These are phyloP conservation scores for Citrus maxima DNA, from an alignment of 345 rosid species.

Conservation along the genomic window DNA sequence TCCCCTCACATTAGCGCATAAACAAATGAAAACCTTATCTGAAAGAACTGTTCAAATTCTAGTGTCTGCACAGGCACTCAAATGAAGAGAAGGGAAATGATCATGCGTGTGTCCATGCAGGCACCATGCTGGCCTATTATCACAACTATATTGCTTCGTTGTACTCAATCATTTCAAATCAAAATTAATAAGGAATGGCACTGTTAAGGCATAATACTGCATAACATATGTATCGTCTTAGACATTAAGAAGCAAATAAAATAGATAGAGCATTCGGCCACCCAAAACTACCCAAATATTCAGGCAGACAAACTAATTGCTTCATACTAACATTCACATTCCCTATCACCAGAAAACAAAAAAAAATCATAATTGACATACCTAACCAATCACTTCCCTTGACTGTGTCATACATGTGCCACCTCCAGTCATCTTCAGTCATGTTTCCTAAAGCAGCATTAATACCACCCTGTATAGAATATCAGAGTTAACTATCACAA, in stretches of 20 bases:
- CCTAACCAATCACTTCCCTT: conserved; percentile 99
- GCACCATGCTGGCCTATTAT: not conserved
- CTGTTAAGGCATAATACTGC: not conserved
- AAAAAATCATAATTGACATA: conserved; percentile 18
- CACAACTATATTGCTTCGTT: not conserved
- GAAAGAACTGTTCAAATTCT: not conserved
- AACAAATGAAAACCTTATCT: not conserved
- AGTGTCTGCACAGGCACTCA: not conserved
- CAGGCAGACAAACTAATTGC: not conserved
- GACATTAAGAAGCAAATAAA: not conserved
- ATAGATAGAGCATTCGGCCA: not conserved
- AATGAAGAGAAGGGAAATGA: not conserved
- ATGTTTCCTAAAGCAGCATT: conserved; percentile 98
- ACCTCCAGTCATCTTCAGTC: conserved; percentile 98
- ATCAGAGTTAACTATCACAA: conserved; percentile 10
- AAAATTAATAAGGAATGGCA: not conserved
- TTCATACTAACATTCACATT: not conserved
- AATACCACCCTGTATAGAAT: conserved; percentile 74
- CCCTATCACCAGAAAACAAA: not conserved
- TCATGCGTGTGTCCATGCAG: not conserved
- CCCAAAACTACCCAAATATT: not conserved
- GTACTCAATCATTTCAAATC: not conserved
- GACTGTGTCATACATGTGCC: conserved; percentile 99
- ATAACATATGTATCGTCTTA: not conserved
- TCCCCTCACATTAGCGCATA: not conserved